Conservation (phyloP, 495 filamentous ascomycete genomes). For the Cairneyella variabilis region DNA sequence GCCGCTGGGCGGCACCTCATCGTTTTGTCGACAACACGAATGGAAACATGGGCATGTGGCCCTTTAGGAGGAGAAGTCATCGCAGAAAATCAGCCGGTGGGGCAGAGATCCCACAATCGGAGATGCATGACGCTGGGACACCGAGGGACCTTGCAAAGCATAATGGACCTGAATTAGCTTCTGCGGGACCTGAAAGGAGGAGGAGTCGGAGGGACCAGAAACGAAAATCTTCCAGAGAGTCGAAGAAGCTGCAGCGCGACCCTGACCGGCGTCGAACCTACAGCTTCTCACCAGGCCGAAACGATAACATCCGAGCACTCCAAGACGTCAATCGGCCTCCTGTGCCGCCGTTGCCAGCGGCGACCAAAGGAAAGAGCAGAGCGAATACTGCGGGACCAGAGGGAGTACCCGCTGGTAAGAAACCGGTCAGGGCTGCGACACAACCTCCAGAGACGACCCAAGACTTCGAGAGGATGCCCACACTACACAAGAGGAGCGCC, state of each 20-base stretch:
- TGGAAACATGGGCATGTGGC: constrained; percentile 70
- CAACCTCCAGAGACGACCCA: constrained; percentile 33
- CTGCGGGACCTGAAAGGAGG: constrained; percentile 17
- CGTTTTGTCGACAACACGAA: constrained; percentile 13
- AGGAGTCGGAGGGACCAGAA: constrained; percentile 30
- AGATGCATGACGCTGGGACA: constrained; percentile 37
- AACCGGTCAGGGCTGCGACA: constrained; percentile 26
- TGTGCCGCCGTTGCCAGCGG: constrained; percentile 28
- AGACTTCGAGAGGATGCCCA: constrained; percentile 57
- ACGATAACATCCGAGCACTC: constrained; percentile 40
- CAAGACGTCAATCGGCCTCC: constrained; percentile 28
- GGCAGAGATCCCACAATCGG: constrained; percentile 29
- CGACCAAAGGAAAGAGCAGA: constrained; percentile 23
- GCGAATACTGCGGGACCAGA: constrained; percentile 19
- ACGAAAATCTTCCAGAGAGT: constrained; percentile 28
- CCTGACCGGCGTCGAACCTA: constrained; percentile 38
- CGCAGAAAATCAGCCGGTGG: constrained; percentile 39
- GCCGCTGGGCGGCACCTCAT: constrained; percentile 7
- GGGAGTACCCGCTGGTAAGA: constrained; percentile 24
- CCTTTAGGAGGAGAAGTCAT: constrained; percentile 65
- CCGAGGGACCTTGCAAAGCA: constrained; percentile 17
- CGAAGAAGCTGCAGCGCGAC: constrained; percentile 43
- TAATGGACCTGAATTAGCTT: constrained; percentile 24
- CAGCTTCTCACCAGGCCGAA: constrained; percentile 50
- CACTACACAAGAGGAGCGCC: constrained; percentile 60